A percentile compares a stretch with the other conserved stretches of the same genome.
These are phyloP conservation scores for Plantago rigida DNA, from an alignment of 305 asterid species.

Conservation along the genomic window DNA sequence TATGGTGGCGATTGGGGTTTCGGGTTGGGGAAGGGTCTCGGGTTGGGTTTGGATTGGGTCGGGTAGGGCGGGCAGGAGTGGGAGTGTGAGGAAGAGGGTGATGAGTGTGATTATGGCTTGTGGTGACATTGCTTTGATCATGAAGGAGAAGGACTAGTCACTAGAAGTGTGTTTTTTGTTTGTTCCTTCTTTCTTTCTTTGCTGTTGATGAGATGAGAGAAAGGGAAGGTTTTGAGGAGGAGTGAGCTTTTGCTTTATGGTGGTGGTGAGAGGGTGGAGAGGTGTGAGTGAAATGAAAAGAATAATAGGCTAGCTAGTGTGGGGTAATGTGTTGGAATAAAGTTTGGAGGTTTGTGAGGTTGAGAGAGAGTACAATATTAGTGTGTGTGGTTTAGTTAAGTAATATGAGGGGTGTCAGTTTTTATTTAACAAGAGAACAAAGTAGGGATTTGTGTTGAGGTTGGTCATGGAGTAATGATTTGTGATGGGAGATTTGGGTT, in stretches of 20 bases:
- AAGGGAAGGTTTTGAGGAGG: conserved; percentile 1
- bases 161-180: conserved; percentile 1
- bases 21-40: conserved; percentile 51
- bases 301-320: conserved; percentile 1
- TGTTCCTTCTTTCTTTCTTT: no score
- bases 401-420: neutral
- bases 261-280: neutral
- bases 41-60: conserved; percentile 45
- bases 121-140: conserved; percentile 38
- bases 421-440: neutral
- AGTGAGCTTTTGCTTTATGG: conserved; percentile 16
- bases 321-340: conserved; percentile 24
- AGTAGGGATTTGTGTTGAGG: neutral
- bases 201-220: conserved; percentile 1
- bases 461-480: neutral
- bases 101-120: conserved; percentile 25
- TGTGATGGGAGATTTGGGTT: conserved; percentile 1
- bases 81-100: conserved; percentile 32
- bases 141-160: neutral
- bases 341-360: conserved; percentile 20
- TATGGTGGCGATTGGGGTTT: conserved; percentile 61
- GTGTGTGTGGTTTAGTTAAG: neutral
- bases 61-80: conserved; percentile 38
- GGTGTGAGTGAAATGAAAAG: neutral
- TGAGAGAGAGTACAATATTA: no score